Base-by-base conservation (phyloP, 495 filamentous ascomycete species). In the Wilcoxina mikolae region DNA sequence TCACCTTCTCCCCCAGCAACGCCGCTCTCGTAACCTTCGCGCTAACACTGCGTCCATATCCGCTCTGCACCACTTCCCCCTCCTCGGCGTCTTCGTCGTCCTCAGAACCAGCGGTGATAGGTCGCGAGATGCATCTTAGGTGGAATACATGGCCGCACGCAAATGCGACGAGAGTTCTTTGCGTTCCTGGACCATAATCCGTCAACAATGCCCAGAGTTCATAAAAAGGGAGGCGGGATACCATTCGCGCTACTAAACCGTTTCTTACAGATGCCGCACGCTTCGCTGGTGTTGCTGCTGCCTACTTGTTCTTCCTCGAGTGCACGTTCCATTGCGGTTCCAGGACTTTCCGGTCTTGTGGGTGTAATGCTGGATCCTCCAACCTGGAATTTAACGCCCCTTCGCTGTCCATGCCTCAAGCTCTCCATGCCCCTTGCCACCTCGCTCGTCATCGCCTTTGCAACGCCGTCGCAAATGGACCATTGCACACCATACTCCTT, bases 81-180 rank as follows among this genome's bases (percentile, higher is more conserved):
- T 67, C 70, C 22, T 69, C 67, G 18, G 68, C 67, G 22, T 69
- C 71, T 29, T 71, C 75, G 0, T 60, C 68, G 9, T 70, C 56
- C 12, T 70, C 71, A 1, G 71, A 69, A 4, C 69, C 59, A 10
- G 71, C 69, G 27, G 51, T 64, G 27, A 64, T 64, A 41, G 70
- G 64, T 23, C 5, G 10, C 44, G 71, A 54, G 0, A 98, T 69
- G 62, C 94, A 91, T 7, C 79, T 74, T 4, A 95, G 72, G 59
- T 98, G 91, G 69, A 89, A 98, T 27, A 89, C 76, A 62, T 98
- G 89, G 0, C 85, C 82, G 67, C 91, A 98, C 3, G 85, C 84
- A 58, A 95, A 98, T 27, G 85, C 88, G 5, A 96, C 76, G 7
- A 98, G 78, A 5, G 85, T 84, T 4, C 25, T 27, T 4, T 28